phyloP scores from a whole-genome alignment of 2,329 filamentous ascomycete species.

The Didymella glomerata region DNA sequence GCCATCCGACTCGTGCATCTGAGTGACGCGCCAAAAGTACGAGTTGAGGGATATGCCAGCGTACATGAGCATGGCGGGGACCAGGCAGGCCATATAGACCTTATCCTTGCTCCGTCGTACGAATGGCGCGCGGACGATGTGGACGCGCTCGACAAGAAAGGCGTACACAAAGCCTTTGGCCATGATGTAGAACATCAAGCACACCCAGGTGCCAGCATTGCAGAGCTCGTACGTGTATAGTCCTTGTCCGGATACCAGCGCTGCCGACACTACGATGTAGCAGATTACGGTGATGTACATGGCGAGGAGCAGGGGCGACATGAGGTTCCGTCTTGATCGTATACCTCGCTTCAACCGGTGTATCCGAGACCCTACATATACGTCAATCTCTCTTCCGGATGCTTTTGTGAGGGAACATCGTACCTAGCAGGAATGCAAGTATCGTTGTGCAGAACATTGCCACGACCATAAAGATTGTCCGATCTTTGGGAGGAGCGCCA shows the following conservation, averaged over 20 bases:
- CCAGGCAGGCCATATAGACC: constrained; percentile 44
- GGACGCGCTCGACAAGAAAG: constrained; percentile 52
- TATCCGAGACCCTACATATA: constrained; percentile 19
- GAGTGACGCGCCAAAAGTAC: constrained; percentile 42
- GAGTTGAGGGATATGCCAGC: constrained; percentile 34
- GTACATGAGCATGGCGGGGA: constrained; percentile 34
- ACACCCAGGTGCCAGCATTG: constrained; percentile 46
- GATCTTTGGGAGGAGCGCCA: constrained; percentile 24
- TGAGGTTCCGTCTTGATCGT: constrained; percentile 26
- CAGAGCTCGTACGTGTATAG: constrained; percentile 39
- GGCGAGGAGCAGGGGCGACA: constrained; percentile 26
- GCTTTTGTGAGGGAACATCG: background rate
- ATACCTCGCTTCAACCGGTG: constrained; percentile 21
- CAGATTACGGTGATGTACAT: constrained; percentile 30
- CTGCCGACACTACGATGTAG: constrained; percentile 30
- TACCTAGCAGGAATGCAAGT: constrained; percentile 29
- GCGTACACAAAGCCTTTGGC: constrained; percentile 48
- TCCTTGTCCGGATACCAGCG: constrained; percentile 43
- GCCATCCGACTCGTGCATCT: constrained; percentile 36
- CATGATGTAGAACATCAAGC: constrained; percentile 49
- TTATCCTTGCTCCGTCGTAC: constrained; percentile 42
- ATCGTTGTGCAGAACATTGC: constrained; percentile 24
- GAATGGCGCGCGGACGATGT: constrained; percentile 47
- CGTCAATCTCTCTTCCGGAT: background rate
- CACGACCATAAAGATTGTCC: constrained; percentile 25